Evolutionary conservation across 2,329 filamentous ascomycete species (phyloP), one percentile per base, ranked within the genome.

Genomic region (Aspergillus uvarum): DNA sequence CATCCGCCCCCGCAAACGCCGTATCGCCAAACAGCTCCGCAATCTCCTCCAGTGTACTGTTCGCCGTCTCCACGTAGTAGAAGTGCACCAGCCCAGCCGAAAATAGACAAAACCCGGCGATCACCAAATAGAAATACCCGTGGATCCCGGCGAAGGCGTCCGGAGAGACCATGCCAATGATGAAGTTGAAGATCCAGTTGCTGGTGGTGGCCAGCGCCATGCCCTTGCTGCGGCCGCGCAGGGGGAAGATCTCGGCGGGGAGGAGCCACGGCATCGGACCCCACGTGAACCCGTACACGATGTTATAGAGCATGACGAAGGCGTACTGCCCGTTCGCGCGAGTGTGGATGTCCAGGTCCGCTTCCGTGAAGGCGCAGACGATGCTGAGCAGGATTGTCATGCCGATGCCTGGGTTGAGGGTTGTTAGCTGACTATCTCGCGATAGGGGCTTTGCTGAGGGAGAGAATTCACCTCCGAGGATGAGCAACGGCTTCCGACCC

Each of bases 141-240:
- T 72, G 68, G 19, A 80, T 79, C 0, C 76, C 74, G 3, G 72
- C 68, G 58, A 80, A 79, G 12, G 77, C 76, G 54, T 77, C 75
- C 0, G 78, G 76, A 0, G 77, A 76, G 5, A 76, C 74, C 76
- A 79, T 79, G 3, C 66, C 66, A 21, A 68, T 67, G 50, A 68
- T 64, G 63, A 76, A 77, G 56, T 86, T 85, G 71, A 82, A 82
- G 16, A 82, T 73, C 83, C 83, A 85, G 70, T 85, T 86, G 47
- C 68, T 72, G 10, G 68, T 74, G 0, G 76, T 78, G 10, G 75
- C 72, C 11, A 77, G 63, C 10, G 76, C 75, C 75, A 77, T 77
- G 2, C 74, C 75, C 64, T 78, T 77, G 57, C 73, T 76, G 31
- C 76, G 72, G 12, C 70, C 69, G 2, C 75, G 74, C n/a, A 76